Conservation (phyloP, 768 basidiomycete genomes). For the Boletus pseudopeckii region DNA sequence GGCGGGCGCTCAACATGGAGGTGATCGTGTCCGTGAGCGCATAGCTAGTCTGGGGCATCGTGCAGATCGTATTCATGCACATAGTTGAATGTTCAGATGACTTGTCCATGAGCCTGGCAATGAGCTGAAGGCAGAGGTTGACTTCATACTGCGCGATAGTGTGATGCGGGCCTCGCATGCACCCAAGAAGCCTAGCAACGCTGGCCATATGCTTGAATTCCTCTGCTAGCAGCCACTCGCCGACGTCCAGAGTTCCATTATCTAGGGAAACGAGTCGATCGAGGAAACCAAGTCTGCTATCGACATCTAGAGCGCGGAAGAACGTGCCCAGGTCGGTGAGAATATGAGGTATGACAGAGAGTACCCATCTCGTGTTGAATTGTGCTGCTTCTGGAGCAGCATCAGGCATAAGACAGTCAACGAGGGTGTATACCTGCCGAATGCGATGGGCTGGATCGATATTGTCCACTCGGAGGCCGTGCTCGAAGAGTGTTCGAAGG, state of each 20-base stretch:
- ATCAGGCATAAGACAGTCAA: conserved; percentile 55
- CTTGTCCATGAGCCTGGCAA: conserved; percentile 42
- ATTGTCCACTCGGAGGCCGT: conserved; percentile 36
- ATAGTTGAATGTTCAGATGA: conserved; percentile 41
- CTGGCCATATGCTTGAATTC: conserved; percentile 53
- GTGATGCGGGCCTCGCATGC: conserved; percentile 33
- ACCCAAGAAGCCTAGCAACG: conserved; percentile 36
- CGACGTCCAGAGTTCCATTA: conserved; percentile 21
- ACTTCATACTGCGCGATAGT: conserved; percentile 47
- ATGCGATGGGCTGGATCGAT: conserved; percentile 58
- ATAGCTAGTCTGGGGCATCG: conserved; percentile 41
- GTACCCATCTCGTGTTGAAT: conserved; percentile 46
- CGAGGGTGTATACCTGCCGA: conserved; percentile 50
- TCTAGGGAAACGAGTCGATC: conserved; percentile 57
- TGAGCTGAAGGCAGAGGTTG: conserved; percentile 46
- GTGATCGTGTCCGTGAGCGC: conserved; percentile 42
- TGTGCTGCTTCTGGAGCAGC: conserved; percentile 20
- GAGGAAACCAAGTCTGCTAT: conserved; percentile 51
- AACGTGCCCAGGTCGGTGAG: conserved; percentile 55
- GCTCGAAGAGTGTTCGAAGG: conserved; percentile 54
- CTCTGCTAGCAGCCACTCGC: conserved; percentile 65
- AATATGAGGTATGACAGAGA: conserved; percentile 52
- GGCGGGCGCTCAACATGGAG: conserved; percentile 44
- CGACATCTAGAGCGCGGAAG: conserved; percentile 53
- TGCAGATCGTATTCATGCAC: conserved; percentile 42